Base-by-base conservation (phyloP, 2,329 filamentous ascomycete genomes). In the Westerdykella aurantiaca region DNA sequence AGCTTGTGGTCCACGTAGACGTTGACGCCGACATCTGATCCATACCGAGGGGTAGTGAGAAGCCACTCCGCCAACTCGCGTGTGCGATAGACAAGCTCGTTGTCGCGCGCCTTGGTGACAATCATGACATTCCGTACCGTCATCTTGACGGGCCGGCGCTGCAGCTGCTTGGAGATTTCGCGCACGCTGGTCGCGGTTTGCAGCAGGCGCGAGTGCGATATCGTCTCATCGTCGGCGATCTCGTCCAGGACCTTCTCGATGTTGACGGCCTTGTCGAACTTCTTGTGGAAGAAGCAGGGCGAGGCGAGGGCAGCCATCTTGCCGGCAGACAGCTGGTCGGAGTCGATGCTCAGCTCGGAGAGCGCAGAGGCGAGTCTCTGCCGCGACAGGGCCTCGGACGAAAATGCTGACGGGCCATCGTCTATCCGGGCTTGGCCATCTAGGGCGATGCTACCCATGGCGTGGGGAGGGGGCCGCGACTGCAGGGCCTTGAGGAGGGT, bases 1-100 rank as follows among this genome's bases (percentile, higher is more conserved):
- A 98, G 76, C 72, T 98, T 97, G 52, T 89, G 86, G 68, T 98
- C 93, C n/a, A 98, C 93, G 63, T 95, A 97, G 51, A 98, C 93
- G 58, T 91, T 95, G 42, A 98, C 86, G 12, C 93, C 93, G n/a
- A 93, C 66, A 49, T 93, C 83, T 42, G 81, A 88, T 35, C 88
- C 88, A 64, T 98, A 95, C 38, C 93, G 82, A 11, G 93, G 89
- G 2, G 89, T 96, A 48, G 79, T 80, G 47, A 98, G 78, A 29
- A 98, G 76, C 88, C 91, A 98, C 55, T 83, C 80, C 10, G 91
- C 77, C 46, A 98, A 74, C 65, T 98, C 89, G 46, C 87, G 80
- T 1, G 93, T 98, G 54, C 96, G 75, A 55, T 86, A 80, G 29
- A 98, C 91, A 13, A 98, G 78, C 55, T 88, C 82, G 63, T 98